Conservation (phyloP, 345 rosid species). For the Pistacia integerrima region DNA sequence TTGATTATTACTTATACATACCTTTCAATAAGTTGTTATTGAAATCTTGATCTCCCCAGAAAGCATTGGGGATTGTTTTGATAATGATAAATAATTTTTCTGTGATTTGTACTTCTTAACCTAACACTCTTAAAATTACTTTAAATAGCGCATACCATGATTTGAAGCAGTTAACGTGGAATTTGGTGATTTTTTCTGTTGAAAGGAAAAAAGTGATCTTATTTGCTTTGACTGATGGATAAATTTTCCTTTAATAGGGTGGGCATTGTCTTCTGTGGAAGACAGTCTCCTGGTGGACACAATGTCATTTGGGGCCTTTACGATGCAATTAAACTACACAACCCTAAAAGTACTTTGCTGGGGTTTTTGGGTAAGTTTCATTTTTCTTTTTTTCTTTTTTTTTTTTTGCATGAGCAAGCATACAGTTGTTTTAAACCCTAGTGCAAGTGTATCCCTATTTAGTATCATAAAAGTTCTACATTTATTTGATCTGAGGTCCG, state of each 20-base stretch:
- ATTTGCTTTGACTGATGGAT: not conserved
- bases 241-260: conserved; percentile 51
- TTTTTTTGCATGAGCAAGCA: not conserved
- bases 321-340: conserved; percentile 81
- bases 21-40: not conserved
- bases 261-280: conserved; percentile 89
- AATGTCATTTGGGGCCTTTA: conserved; percentile 95
- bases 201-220: not conserved
- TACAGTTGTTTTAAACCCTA: not conserved
- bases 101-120: not conserved
- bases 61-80: not conserved
- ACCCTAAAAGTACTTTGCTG: conserved; percentile 64
- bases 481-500: not conserved
- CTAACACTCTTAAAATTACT: not conserved
- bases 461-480: too few relatives aligned
- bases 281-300: conserved; percentile 99
- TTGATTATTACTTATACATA: not conserved
- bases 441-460: not conserved
- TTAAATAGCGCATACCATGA: not conserved
- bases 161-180: not conserved
- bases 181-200: too few relatives aligned
- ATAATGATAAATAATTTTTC: not conserved
- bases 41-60: not conserved
- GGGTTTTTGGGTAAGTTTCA: conserved; percentile 79
- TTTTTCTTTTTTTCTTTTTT: not conserved